Evolutionary conservation across 257 asterid species (phyloP), one percentile per base, ranked within the genome.

Genomic region (Penstemon eatonii): DNA sequence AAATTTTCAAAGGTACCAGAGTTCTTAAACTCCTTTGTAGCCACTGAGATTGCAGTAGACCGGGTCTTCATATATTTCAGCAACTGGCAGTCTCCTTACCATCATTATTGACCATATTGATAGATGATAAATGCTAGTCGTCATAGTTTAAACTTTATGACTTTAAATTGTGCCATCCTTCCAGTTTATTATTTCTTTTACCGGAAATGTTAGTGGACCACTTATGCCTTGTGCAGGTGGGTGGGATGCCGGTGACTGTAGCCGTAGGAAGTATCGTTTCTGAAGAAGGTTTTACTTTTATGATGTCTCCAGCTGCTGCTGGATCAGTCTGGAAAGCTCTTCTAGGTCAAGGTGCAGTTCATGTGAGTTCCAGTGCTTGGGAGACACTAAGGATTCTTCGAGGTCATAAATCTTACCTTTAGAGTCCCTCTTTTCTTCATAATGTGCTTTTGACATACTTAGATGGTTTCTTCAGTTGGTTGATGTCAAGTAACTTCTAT

Each of bases 301-400:
- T 92, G 90, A 84, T 83, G 86, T 74, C 96, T 62, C 92, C 88
- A 44, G 77, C 81, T 65, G 82, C 87, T 74, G 87, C 93, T 67
- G 80, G 70, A 68, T 59, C 87, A 5, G 79, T 92, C 56, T 81
- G 84, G 95, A 90, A 87, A 69, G 82, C 96, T 80, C 86, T 90
- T 81, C 55, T 74, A 51, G 80, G 75, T 73, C 92, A 80, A 54
- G 96, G 98, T 74, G 89, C 94, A 6, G 66, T 85, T 67, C 86
- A 90, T 33, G 84, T 90, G 92, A 84, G 96, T 56, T 63, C 89
- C 51, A 79, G 73, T 73, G 92, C 94, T 65, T 88, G 95, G 97
- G 98, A 93, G 85, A 90, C 85, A n/a, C 66, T 88, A 71, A 84
- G 98, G 80, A 81, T 93, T 77, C 85, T 90, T 77, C 94, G 76